Conservation (phyloP, 805 yeast genomes). For the Saturnispora gosingensis region DNA sequence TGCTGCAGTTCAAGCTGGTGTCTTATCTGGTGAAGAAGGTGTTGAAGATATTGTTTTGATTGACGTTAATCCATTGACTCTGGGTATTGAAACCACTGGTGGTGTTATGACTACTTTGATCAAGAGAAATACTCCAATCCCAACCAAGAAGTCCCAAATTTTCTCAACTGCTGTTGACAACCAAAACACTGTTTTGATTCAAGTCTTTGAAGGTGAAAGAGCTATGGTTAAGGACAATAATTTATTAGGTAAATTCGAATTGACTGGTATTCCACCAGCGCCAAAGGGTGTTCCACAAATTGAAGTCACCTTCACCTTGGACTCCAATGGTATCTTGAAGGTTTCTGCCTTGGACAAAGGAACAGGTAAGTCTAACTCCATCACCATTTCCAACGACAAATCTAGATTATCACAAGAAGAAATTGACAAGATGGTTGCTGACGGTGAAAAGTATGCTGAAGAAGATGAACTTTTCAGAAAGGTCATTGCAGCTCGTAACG, state of each 20-base stretch:
- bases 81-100: constrained; percentile 96
- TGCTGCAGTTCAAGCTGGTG: constrained; percentile 99
- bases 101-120: constrained; percentile 96
- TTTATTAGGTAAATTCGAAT: constrained; percentile 77
- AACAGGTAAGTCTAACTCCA: constrained; percentile 85
- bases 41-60: constrained; percentile 81
- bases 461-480: constrained; percentile 79
- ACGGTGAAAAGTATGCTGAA: constrained; percentile 90
- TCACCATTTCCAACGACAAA: constrained; percentile 87
- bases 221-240: constrained; percentile 91
- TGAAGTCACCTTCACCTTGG: constrained; percentile 82
- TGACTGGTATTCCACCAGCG: constrained; percentile 81
- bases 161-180: constrained; percentile 95
- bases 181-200: constrained; percentile 91
- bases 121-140: constrained; percentile 91
- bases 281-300: constrained; percentile 90
- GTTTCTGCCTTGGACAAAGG: constrained; percentile 88
- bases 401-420: constrained; percentile 91
- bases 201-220: constrained; percentile 95
- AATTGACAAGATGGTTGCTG: constrained; percentile 95
- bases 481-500: constrained; percentile 82
- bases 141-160: constrained; percentile 90
- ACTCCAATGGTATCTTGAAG: constrained; percentile 80
- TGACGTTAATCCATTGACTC: constrained; percentile 88
- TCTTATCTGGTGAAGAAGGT: constrained; percentile 90